Percentiles rank a stretch among this genome's conserved stretches.
These are phyloP conservation scores for Verticillium zaregamsianum DNA, from an alignment of 2,329 filamentous ascomycete species.

Conservation along the genomic window DNA sequence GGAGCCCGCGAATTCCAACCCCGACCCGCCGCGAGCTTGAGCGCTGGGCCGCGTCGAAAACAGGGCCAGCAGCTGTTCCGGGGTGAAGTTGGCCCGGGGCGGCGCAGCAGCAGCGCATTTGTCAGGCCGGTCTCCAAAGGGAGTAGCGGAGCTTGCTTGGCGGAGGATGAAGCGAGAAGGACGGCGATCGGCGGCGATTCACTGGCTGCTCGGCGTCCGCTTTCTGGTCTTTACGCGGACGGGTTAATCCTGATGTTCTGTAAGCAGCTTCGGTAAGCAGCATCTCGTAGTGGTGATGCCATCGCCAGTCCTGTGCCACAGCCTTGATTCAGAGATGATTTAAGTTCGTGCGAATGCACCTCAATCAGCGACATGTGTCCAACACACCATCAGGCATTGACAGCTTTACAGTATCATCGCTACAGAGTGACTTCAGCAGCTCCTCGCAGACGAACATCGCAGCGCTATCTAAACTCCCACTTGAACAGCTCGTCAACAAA, in stretches of 20 bases:
- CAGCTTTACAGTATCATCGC: too few species aligned
- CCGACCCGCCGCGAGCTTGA: background rate
- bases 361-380: too few species aligned
- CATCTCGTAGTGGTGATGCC: background rate
- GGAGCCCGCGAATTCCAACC: background rate
- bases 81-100: background rate
- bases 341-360: background rate
- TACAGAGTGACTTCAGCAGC: too few species aligned
- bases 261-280: background rate
- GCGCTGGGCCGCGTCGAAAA: background rate
- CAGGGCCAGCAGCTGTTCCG: too few species aligned
- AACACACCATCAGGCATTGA: too few species aligned
- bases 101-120: background rate
- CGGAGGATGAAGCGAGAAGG: background rate
- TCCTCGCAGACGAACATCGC: too few species aligned
- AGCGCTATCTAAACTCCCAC: too few species aligned
- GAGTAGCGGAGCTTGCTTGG: background rate
- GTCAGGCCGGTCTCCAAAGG: background rate
- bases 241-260: background rate
- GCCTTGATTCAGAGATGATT: background rate
- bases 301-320: background rate
- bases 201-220: background rate
- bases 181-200: background rate
- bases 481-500: too few species aligned
- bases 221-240: background rate